These are phyloP conservation scores for Fraxinus pennsylvanica DNA, from an alignment of 257 asterid species.

Conservation along the genomic window DNA sequence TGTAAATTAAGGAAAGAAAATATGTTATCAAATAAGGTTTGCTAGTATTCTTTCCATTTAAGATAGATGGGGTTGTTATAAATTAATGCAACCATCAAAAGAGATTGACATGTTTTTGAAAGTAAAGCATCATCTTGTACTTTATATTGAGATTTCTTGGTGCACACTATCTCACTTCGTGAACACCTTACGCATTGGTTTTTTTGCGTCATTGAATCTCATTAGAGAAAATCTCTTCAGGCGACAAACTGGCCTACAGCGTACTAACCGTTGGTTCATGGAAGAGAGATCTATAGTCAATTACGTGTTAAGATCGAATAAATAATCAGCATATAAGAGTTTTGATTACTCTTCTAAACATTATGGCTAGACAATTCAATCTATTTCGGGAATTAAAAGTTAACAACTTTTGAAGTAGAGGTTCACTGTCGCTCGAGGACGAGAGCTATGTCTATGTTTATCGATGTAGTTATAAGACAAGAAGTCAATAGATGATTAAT, in stretches of 20 bases:
- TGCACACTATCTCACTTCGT: background rate
- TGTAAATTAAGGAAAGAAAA: background rate
- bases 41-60: background rate
- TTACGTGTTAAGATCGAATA: too few species aligned
- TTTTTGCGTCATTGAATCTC: background rate
- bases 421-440: too few species aligned
- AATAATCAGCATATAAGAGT: too few species aligned
- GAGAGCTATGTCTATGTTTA: too few species aligned
- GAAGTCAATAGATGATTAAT: background rate
- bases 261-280: too few species aligned
- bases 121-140: background rate
- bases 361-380: background rate
- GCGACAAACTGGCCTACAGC: too few species aligned
- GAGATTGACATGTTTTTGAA: background rate
- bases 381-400: too few species aligned
- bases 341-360: too few species aligned
- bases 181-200: background rate
- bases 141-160: too few species aligned
- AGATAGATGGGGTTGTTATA: background rate
- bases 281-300: background rate
- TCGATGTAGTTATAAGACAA: too few species aligned
- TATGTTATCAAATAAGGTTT: background rate
- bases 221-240: background rate
- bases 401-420: too few species aligned
- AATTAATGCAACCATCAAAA: background rate